A percentile compares a stretch with the other conserved stretches of the same genome.
phyloP scores from a whole-genome alignment of 73 alveolate species.

The Paramecium sexaurelia region DNA sequence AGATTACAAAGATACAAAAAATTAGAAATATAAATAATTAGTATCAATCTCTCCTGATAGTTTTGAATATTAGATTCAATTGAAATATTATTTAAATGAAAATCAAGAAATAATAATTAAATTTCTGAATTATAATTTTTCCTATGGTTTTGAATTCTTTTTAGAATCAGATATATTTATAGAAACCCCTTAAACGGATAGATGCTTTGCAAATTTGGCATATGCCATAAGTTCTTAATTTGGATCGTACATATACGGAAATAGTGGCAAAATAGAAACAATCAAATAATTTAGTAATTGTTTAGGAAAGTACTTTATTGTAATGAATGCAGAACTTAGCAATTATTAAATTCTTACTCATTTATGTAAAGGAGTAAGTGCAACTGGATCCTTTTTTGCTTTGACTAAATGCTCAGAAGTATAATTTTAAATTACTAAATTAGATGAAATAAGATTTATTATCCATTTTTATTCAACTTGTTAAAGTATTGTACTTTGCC shows the following conservation, averaged over 20 bases:
- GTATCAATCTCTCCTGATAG: not conserved
- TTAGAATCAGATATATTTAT: not conserved
- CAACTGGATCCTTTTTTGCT: slow-evolving; percentile 16
- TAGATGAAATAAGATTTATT: slow-evolving; percentile 8
- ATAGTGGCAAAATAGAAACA: slow-evolving; percentile 5
- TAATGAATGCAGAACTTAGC: not conserved
- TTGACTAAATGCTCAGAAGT: slow-evolving; percentile 34
- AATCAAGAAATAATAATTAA: not conserved
- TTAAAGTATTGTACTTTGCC: not conserved
- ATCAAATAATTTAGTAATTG: not conserved
- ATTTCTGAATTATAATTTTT: not conserved
- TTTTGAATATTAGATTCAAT: not conserved
- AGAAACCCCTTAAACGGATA: slow-evolving; percentile 19
- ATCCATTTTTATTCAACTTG: not conserved
- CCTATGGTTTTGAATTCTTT: not conserved
- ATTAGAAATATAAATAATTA: not conserved
- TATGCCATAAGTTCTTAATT: not conserved
- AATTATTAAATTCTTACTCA: not conserved
- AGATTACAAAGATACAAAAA: not conserved
- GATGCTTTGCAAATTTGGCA: slow-evolving; percentile 1
- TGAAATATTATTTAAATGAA: slow-evolving; percentile 22
- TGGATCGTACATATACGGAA: not conserved
- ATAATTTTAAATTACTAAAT: not conserved
- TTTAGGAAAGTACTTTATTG: slow-evolving; percentile 14
- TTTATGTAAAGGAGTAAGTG: slow-evolving; percentile 29